Conservation (phyloP, 1,284 basidiomycete species). For the Leccinum fuscescens region DNA sequence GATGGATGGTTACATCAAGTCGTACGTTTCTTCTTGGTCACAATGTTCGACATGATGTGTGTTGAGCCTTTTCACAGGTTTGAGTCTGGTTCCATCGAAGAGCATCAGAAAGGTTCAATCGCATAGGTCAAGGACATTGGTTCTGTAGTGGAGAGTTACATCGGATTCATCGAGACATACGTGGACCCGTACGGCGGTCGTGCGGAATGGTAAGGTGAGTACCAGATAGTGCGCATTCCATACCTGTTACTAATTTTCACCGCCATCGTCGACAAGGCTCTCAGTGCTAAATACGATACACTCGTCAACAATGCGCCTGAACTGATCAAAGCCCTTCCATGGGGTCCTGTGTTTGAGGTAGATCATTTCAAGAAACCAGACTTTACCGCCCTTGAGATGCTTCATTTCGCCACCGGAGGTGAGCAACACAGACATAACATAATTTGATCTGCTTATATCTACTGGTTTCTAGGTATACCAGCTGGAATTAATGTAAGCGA, state of each 20-base stretch:
- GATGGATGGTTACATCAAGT: constrained; percentile 77
- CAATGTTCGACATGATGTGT: background rate
- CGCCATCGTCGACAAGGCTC: constrained; percentile 80
- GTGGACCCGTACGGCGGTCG: constrained; percentile 82
- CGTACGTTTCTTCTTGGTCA: constrained; percentile 43
- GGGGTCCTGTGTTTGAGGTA: constrained; percentile 82
- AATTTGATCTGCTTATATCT: background rate
- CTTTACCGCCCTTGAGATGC: constrained; percentile 79
- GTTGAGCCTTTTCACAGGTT: constrained; percentile 43
- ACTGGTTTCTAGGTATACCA: constrained; percentile 58
- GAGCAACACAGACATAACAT: constrained; percentile 14
- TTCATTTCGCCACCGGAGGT: constrained; percentile 81
- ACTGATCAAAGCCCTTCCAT: constrained; percentile 77
- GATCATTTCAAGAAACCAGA: constrained; percentile 83
- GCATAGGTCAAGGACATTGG: constrained; percentile 85
- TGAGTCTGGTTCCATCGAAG: constrained; percentile 71
- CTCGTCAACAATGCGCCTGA: constrained; percentile 74
- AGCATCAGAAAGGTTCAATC: constrained; percentile 72
- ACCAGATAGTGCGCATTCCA: background rate
- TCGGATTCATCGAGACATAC: constrained; percentile 79
- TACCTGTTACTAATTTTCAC: constrained; percentile 48
- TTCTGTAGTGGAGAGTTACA: constrained; percentile 84
- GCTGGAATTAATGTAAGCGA: constrained; percentile 73
- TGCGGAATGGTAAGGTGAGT: constrained; percentile 81
- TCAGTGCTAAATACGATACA: constrained; percentile 76